Percentiles rank a stretch among this genome's conserved stretches.
Evolutionary conservation across 2,329 filamentous ascomycete genomes (phyloP).

Genomic region (Shiraia bambusicola): DNA sequence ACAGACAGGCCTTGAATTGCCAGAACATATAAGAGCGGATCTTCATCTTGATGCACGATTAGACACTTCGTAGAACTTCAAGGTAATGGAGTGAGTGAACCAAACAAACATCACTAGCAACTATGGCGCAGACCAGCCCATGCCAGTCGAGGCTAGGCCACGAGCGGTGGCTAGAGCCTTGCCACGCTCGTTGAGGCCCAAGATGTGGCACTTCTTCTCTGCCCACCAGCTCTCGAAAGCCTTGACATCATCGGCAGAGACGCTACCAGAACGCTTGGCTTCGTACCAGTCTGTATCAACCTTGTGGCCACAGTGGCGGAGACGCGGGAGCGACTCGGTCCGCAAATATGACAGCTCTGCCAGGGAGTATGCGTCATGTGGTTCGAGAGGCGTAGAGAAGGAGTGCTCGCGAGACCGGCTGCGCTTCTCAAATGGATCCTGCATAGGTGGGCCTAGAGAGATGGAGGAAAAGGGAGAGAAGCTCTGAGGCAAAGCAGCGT

Average conservation of each 20-base stretch:
- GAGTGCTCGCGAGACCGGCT: constrained; percentile 30
- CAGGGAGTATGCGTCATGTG: constrained; percentile 37
- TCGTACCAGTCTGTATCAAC: constrained; percentile 41
- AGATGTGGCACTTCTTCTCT: constrained; percentile 37
- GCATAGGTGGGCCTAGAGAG: constrained; percentile 27
- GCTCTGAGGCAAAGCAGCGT: constrained; percentile 24
- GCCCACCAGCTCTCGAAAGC: constrained; percentile 46
- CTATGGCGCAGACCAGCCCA: constrained; percentile 41
- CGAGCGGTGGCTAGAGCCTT: constrained; percentile 27
- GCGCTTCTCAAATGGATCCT: constrained; percentile 12
- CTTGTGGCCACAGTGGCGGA: constrained; percentile 44
- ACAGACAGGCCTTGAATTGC: background rate
- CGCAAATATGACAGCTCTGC: constrained; percentile 44
- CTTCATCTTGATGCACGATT: background rate
- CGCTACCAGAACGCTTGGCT: constrained; percentile 22
- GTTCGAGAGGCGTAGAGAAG: constrained; percentile 38
- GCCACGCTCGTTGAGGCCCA: constrained; percentile 34
- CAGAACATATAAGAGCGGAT: background rate
- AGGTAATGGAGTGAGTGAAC: constrained; percentile 5
- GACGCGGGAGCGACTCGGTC: constrained; percentile 45
- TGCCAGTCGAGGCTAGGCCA: constrained; percentile 30
- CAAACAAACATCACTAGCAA: constrained; percentile 32
- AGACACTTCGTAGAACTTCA: constrained; percentile 10
- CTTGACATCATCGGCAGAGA: constrained; percentile 24
- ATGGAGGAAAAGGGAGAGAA: constrained; percentile 32